Base-by-base conservation (phyloP, 768 basidiomycete species). In the Hydnomerulius pinastri region DNA sequence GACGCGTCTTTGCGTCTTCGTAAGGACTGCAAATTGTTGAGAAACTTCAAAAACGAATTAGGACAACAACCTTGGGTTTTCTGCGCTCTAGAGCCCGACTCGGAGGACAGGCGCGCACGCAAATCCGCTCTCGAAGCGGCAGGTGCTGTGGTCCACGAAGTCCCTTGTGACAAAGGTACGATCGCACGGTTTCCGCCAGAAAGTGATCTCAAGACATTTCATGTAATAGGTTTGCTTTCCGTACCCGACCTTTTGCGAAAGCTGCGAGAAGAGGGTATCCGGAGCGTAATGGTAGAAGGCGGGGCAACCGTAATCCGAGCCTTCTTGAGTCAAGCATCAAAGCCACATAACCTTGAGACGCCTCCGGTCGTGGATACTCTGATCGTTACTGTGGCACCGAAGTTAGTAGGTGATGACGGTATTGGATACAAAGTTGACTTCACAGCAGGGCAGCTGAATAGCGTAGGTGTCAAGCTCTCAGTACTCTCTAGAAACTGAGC, bases 211-310 rank as follows among this genome's bases (percentile, higher is more conserved):
- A 56, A 53, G n/a, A 17, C 10, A 18, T 15, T n/a, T 24, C 10
- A 25, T 27, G 9, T 35, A 15, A 13, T 13, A 75, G 76, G 71
- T 29, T 47, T 59, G 21, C 63, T 86, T 17, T 70, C 77, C 23
- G 67, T 90, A 25, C 62, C 68, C 3, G 62, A 63, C 4, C 65
- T 90, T 15, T 79, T 94, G 4, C 59, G 55, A 11, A 69, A 71
- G 6, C 72, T 97, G 21, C 69, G 68, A n/a, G 66, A 69, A 10
- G 70, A 77, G n/a, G 83, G 81, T 3, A 74, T 96, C 53, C 69
- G 70, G 10, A 86, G 85, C 10, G 72, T 98, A 47, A 99, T 99
- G 96, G 90, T 98, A 6, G 97, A 99, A 72, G 97, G 97, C 45
- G 97, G 97, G 13, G 88, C 92, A 8, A 71, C 72, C 8, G 77